phyloP scores from a whole-genome alignment of 495 filamentous ascomycete genomes.

The Neurospora sp. region DNA sequence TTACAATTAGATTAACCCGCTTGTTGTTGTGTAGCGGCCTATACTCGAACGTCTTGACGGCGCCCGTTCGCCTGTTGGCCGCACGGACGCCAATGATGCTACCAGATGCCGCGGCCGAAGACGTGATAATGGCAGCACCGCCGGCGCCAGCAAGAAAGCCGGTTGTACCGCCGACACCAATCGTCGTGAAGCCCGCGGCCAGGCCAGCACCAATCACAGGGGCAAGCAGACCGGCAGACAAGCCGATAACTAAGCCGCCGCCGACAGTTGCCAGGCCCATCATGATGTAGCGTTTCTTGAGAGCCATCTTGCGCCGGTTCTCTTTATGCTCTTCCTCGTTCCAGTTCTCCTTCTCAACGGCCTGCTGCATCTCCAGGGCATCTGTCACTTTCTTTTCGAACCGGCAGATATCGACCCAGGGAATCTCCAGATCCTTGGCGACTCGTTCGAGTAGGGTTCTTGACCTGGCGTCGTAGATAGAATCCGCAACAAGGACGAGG shows the following conservation, averaged over 20 bases:
- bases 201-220: constrained; percentile 93
- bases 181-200: constrained; percentile 89
- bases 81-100: constrained; percentile 76
- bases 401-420: constrained; percentile 87
- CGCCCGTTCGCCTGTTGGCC: constrained; percentile 74
- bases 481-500: constrained; percentile 88
- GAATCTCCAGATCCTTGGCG: constrained; percentile 63
- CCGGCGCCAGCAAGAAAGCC: constrained; percentile 86
- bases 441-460: constrained; percentile 78
- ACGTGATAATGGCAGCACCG: constrained; percentile 89
- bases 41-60: constrained; percentile 95
- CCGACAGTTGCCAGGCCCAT: constrained; percentile 97
- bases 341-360: constrained; percentile 90
- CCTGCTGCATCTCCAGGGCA: constrained; percentile 93
- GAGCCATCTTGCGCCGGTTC: constrained; percentile 64
- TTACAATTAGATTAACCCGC: constrained; percentile 89
- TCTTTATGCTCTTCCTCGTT: constrained; percentile 94
- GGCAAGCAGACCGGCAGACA: constrained; percentile 85
- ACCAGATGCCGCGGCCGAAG: constrained; percentile 75
- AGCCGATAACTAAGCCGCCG: constrained; percentile 88
- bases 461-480: constrained; percentile 84
- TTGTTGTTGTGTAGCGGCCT: constrained; percentile 96
- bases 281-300: constrained; percentile 77
- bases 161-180: constrained; percentile 82
- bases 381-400: constrained; percentile 98